These are phyloP conservation scores for Ceratorhiza oryzae-sativae DNA, from an alignment of 1,284 basidiomycete genomes.

Conservation along the genomic window DNA sequence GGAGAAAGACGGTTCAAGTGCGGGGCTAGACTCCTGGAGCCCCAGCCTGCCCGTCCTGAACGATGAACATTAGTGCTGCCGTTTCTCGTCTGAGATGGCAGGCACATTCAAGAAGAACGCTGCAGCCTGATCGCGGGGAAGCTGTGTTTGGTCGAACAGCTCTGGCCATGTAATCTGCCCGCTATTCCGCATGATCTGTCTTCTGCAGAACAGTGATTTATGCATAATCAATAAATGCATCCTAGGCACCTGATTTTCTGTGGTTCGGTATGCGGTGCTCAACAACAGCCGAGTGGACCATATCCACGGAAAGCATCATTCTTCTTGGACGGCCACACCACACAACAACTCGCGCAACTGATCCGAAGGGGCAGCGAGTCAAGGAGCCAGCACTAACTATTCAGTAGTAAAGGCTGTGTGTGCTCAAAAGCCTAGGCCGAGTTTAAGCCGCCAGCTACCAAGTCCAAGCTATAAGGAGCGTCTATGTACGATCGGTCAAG, in stretches of 20 bases:
- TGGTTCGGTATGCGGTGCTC: background rate
- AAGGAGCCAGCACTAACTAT: background rate
- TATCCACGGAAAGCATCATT: background rate
- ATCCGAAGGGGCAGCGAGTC: background rate
- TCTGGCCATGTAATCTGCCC: background rate
- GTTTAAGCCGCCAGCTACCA: background rate
- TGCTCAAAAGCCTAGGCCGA: background rate
- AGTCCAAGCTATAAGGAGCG: background rate
- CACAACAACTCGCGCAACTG: background rate
- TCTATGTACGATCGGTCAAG: background rate
- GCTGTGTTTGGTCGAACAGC: background rate
- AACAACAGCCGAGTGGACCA: slow-evolving; percentile 7
- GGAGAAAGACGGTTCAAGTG: slow-evolving; percentile 9
- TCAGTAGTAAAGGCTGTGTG: no score
- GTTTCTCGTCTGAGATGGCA: slow-evolving; percentile 4
- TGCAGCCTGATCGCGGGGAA: background rate
- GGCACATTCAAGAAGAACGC: background rate
- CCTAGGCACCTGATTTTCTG: slow-evolving; percentile 5
- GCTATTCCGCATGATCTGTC: background rate
- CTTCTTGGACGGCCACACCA: background rate
- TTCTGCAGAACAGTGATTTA: background rate
- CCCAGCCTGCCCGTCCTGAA: slow-evolving; percentile 5
- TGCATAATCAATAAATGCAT: background rate
- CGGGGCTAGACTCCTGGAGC: slow-evolving; percentile 11
- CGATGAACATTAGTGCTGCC: background rate